Evolutionary conservation across 2,329 filamentous ascomycete genomes (phyloP).

Genomic region (Fusarium newnesense): DNA sequence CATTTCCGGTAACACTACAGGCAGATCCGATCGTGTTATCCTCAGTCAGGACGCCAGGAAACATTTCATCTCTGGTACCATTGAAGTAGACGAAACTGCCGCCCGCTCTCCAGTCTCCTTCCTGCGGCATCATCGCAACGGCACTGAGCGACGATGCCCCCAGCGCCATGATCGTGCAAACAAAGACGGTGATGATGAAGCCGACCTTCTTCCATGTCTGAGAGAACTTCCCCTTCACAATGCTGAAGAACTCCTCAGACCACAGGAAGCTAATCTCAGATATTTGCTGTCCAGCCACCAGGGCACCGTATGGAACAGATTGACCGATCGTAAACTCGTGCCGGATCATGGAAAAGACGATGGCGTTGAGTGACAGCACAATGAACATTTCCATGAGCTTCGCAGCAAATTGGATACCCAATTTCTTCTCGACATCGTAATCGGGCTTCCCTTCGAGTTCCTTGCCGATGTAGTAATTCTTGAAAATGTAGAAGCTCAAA

Average conservation of each 20-base stretch:
- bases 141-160: slow-evolving; percentile 36
- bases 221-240: slow-evolving; percentile 30
- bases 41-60: slow-evolving; percentile 11
- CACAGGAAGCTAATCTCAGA: slow-evolving; percentile 36
- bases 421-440: slow-evolving; percentile 33
- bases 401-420: slow-evolving; percentile 34
- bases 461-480: slow-evolving; percentile 39
- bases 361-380: slow-evolving; percentile 28
- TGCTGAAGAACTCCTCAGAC: slow-evolving; percentile 34
- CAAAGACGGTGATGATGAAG: slow-evolving; percentile 20
- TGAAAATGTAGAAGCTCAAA: slow-evolving; percentile 37
- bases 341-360: slow-evolving; percentile 33
- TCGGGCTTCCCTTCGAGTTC: slow-evolving; percentile 31
- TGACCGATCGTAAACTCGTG: slow-evolving; percentile 32
- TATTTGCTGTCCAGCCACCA: slow-evolving; percentile 35
- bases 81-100: slow-evolving; percentile 34
- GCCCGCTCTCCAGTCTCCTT: slow-evolving; percentile 32
- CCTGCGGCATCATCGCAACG: slow-evolving; percentile 38
- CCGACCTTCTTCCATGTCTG: slow-evolving; percentile 31
- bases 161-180: slow-evolving; percentile 31
- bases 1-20: slow-evolving; percentile 25
- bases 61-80: slow-evolving; percentile 23
- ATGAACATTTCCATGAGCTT: slow-evolving; percentile 40
- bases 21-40: slow-evolving; percentile 8
- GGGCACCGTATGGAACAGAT: slow-evolving; percentile 33